Percentiles rank a stretch among this genome's conserved stretches.
These are phyloP conservation scores for Silene latifolia DNA, from an alignment of 148 eudicot genomes.

Conservation along the genomic window DNA sequence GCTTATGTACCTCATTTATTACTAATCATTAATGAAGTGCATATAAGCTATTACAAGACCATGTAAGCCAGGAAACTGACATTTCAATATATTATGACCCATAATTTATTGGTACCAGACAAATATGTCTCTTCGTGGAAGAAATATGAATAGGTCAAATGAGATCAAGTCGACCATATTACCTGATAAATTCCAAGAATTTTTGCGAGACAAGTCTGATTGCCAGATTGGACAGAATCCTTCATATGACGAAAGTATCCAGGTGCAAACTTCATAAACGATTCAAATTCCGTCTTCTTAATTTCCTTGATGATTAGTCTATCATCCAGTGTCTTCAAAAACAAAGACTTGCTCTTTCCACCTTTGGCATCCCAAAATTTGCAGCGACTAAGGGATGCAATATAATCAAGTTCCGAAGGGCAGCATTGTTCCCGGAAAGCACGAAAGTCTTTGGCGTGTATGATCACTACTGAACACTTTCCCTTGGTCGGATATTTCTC, in stretches of 20 bases:
- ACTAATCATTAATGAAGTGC: no score
- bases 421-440: conserved; percentile 65
- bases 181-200: conserved; percentile 96
- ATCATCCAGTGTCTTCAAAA: conserved; percentile 82
- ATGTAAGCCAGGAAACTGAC: not conserved
- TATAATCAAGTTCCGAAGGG: conserved; percentile 79
- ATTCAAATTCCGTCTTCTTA: conserved; percentile 73
- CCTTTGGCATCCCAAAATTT: conserved; percentile 96
- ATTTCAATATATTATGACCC: not conserved
- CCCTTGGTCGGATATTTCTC: conserved; percentile 49
- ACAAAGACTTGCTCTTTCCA: conserved; percentile 92
- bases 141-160: not conserved
- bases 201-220: conserved; percentile 95
- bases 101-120: no score
- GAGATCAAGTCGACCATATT: not conserved
- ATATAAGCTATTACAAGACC: no score
- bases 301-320: conserved; percentile 91
- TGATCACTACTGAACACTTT: conserved; percentile 69
- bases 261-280: conserved; percentile 66
- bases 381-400: conserved; percentile 90
- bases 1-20: no score
- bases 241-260: conserved; percentile 68
- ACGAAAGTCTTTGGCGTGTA: conserved; percentile 65
- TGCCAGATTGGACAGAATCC: conserved; percentile 58
- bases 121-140: not conserved